A percentile compares a stretch with the other conserved stretches of the same genome.
These are phyloP conservation scores for Nannizzia gypsea DNA, from an alignment of 2,329 filamentous ascomycete species.

Conservation along the genomic window DNA sequence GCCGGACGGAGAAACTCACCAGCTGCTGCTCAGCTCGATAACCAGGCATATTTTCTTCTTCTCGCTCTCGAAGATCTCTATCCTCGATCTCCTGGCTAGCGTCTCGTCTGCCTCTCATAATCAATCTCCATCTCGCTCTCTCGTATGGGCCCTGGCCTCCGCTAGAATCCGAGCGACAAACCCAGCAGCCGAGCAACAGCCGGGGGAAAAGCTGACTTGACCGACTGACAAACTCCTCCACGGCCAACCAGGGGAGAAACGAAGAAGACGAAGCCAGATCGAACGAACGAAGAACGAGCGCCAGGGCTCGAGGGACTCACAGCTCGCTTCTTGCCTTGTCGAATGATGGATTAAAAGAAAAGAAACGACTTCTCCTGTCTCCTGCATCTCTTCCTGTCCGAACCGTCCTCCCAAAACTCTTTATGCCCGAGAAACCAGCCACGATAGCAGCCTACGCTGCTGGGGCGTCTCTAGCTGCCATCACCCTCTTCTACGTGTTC, in stretches of 20 bases:
- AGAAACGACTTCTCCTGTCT: not conserved
- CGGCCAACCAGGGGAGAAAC: not conserved
- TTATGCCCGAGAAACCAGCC: slow-evolving; percentile 66
- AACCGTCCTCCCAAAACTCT: not conserved
- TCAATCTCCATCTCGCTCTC: too few relatives aligned
- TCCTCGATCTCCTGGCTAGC: not conserved
- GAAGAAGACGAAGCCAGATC: not conserved
- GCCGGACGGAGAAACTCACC: too few relatives aligned
- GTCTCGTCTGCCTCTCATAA: too few relatives aligned
- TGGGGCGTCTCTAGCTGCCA: slow-evolving; percentile 85
- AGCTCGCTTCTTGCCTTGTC: not conserved
- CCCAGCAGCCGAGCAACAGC: not conserved
- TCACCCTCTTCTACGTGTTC: slow-evolving; percentile 94
- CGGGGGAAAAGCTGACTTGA: not conserved
- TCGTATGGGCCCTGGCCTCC: not conserved
- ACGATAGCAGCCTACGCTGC: slow-evolving; percentile 88
- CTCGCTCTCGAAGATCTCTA: not conserved
- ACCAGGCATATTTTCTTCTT: not conserved
- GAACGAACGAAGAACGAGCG: not conserved
- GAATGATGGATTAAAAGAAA: not conserved
- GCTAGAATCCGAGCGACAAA: not conserved
- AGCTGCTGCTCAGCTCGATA: not conserved
- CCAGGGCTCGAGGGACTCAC: not conserved
- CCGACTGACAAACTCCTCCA: not conserved
- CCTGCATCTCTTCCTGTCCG: not conserved